A percentile compares a stretch with the other conserved stretches of the same genome.
These are phyloP conservation scores for Clohesyomyces aquaticus DNA, from an alignment of 495 filamentous ascomycete species.

Conservation along the genomic window DNA sequence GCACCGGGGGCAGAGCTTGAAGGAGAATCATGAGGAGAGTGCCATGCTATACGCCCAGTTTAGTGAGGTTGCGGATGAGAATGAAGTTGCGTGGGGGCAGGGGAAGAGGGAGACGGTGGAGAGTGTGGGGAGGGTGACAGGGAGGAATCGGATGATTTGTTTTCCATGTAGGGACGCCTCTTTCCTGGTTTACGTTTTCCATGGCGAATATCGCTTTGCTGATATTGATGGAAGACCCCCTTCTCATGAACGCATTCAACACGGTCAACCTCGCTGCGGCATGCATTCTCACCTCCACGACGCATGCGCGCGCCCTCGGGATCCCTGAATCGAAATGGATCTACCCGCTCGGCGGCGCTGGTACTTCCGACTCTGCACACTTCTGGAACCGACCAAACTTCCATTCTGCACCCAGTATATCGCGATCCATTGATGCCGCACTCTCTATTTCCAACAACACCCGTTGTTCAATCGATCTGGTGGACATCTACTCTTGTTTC, in stretches of 20 bases:
- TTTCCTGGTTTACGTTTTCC: background rate
- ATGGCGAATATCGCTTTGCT: background rate
- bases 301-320: conserved; percentile 54
- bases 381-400: conserved; percentile 61
- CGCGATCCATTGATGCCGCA: conserved; percentile 54
- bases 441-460: conserved; percentile 46
- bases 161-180: conserved; percentile 50
- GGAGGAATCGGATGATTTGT: conserved; percentile 61
- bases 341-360: conserved; percentile 60
- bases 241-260: conserved; percentile 67
- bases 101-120: conserved; percentile 48
- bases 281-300: conserved; percentile 56
- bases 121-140: conserved; percentile 51
- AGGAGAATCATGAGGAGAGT: conserved; percentile 56
- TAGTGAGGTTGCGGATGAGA: conserved; percentile 51
- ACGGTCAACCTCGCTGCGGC: conserved; percentile 59
- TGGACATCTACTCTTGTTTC: conserved; percentile 64
- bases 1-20: conserved; percentile 52
- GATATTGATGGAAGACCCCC: conserved; percentile 52
- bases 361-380: conserved; percentile 52
- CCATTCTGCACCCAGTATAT: conserved; percentile 55
- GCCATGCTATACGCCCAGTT: conserved; percentile 56
- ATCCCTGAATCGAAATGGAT: conserved; percentile 58
- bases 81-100: conserved; percentile 55
- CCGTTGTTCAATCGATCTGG: conserved; percentile 55